Base-by-base conservation (phyloP, 2,329 filamentous ascomycete genomes). In the Zasmidium angulare region DNA sequence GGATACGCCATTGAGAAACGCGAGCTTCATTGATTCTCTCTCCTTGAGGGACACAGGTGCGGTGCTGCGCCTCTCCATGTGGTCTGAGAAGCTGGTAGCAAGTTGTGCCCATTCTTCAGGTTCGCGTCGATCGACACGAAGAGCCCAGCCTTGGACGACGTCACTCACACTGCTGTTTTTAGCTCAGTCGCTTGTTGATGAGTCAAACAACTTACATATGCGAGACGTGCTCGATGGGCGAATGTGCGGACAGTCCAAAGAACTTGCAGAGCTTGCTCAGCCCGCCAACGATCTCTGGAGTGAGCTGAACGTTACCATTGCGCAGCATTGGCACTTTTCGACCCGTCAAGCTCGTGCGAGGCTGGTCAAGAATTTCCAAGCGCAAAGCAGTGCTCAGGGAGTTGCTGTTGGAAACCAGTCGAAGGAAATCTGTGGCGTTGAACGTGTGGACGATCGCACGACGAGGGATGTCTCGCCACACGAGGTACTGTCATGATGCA, bases 1-100 rank as follows among this genome's bases (percentile, higher is more conserved):
- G 20, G 50, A 55, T 1, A 66, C 55, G 24, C 63, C 62, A 31
- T 61, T 49, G 14, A 64, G 52, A 24, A 58, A 60, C 20, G 61
- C 60, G 23, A 58, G 20, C 53, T 61, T 59, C n/a, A 60, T 29
- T 46, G 43, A 24, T 26, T 56, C 47, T 4, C 40, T 57, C 19
- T 58, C 55, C 43, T 46, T 40, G 23, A 53, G 36, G 19, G 40
- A 31, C n/a, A 48, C 23, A 3, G 53, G 53, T 46, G 46, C 31
- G n/a, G 17, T 40, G 14, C 49, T 53, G 17, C 48, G 55, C 24
- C 17, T 31, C 19, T 21, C 26, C 21, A 62, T 20, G 12, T 46
- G 24, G 9, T 54, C 23, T 12, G 54, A 56, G 50, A 60, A 63
- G 11, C 36, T 14, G 9, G 29, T 36, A 10, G 63, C 58, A 14